phyloP scores from a whole-genome alignment of 352 stramenopile genomes.

The Phytophthora sojae region DNA sequence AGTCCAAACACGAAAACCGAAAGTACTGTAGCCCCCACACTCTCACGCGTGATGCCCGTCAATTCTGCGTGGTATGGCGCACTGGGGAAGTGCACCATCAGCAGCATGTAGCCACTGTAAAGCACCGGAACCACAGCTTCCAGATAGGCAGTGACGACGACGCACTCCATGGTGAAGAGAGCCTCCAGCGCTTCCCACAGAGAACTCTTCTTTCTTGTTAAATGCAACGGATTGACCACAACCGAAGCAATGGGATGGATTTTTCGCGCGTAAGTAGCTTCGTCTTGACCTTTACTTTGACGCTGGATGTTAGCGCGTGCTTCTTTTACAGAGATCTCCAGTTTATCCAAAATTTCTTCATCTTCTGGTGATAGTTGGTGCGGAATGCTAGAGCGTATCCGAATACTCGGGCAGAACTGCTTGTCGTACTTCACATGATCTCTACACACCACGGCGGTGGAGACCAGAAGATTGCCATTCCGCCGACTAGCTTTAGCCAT shows the following conservation, averaged over 20 bases:
- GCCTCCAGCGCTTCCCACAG: not conserved
- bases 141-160: not conserved
- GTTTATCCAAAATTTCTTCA: not conserved
- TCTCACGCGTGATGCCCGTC: not conserved
- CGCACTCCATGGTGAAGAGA: not conserved
- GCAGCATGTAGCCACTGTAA: not conserved
- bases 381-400: not conserved
- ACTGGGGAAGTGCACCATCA: conserved; percentile 1
- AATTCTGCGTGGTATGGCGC: not conserved
- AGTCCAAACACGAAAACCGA: not conserved
- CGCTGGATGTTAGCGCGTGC: not conserved
- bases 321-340: not conserved
- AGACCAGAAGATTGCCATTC: not conserved
- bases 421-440: not conserved
- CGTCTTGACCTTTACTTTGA: not conserved
- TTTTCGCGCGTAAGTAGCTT: not conserved
- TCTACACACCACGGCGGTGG: conserved; percentile 1
- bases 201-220: not conserved
- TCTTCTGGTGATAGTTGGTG: not conserved
- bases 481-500: not conserved
- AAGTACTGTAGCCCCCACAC: not conserved
- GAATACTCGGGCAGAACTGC: not conserved
- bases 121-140: not conserved
- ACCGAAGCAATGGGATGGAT: not conserved
- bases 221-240: not conserved